A percentile compares a stretch with the other conserved stretches of the same genome.
These are phyloP conservation scores for Solanum stenotomum DNA, from an alignment of 257 asterid genomes.

Conservation along the genomic window DNA sequence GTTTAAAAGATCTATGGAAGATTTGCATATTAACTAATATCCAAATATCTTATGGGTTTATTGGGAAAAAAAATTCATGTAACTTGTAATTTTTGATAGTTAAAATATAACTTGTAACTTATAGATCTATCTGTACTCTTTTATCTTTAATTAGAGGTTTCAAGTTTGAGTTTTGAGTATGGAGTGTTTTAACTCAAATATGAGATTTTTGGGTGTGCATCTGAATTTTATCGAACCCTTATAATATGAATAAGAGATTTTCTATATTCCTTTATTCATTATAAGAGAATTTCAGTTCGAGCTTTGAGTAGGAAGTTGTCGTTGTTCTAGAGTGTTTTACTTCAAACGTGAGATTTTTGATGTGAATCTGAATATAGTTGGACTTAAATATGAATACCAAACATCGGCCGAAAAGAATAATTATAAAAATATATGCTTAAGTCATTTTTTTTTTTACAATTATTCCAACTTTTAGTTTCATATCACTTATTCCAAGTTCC, in stretches of 20 bases:
- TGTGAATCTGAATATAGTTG: fast-evolving
- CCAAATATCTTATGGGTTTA: background rate
- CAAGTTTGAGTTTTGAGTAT: fast-evolving
- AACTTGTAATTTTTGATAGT: background rate
- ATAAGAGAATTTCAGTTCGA: background rate
- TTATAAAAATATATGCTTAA: background rate
- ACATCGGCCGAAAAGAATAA: too few relatives aligned
- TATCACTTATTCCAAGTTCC: too few relatives aligned
- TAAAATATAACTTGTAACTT: background rate
- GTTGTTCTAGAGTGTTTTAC: background rate
- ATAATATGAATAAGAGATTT: background rate
- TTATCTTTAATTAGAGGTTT: background rate
- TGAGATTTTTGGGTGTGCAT: background rate
- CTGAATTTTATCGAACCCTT: background rate
- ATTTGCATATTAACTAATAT: background rate
- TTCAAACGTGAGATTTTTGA: background rate
- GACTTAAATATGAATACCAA: fast-evolving
- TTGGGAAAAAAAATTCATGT: background rate
- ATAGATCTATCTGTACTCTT: background rate
- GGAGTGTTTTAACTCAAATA: background rate
- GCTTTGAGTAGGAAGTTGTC: background rate
- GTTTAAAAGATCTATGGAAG: background rate
- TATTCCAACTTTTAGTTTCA: background rate
- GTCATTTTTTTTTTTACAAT: background rate
- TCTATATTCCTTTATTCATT: too few relatives aligned